A percentile compares a stretch with the other conserved stretches of the same genome.
Evolutionary conservation across 768 basidiomycete genomes (phyloP).

Genomic region (Mycena rebaudengoi): DNA sequence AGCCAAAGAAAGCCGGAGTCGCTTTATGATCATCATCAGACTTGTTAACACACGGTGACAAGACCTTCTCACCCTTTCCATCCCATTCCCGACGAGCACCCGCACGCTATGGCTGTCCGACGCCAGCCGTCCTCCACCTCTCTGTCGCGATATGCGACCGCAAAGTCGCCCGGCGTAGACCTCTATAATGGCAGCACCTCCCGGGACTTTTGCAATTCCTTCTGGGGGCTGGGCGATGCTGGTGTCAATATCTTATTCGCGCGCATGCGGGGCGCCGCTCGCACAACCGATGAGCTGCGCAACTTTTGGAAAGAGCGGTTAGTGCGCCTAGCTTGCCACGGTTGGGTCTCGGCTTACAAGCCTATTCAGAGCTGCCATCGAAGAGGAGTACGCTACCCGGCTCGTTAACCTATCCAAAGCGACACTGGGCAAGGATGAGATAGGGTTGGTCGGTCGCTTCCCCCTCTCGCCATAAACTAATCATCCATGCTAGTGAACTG

Average conservation of each 20-base stretch:
- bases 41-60: neutral
- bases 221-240: conserved; percentile 90
- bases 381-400: conserved; percentile 95
- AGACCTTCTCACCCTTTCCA: neutral
- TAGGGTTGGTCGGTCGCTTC: conserved; percentile 71
- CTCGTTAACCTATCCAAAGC: conserved; percentile 82
- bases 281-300: conserved; percentile 89
- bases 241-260: conserved; percentile 93
- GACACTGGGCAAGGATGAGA: conserved; percentile 87
- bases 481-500: conserved; percentile 67
- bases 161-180: conserved; percentile 31
- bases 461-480: neutral
- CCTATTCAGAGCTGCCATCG: conserved; percentile 76
- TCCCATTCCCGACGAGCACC: conserved; percentile 4
- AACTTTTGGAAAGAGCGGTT: conserved; percentile 96
- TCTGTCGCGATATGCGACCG: conserved; percentile 27
- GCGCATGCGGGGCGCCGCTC: conserved; percentile 83
- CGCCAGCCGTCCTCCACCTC: conserved; percentile 29
- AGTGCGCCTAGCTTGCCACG: conserved; percentile 30
- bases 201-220: conserved; percentile 94
- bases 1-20: conserved; percentile 7
- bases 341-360: conserved; percentile 1
- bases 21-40: conserved; percentile 6
- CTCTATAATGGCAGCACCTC: conserved; percentile 42
- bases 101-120: conserved; percentile 17